These are phyloP conservation scores for Thelonectria olida DNA, from an alignment of 2,329 filamentous ascomycete species.

Conservation along the genomic window DNA sequence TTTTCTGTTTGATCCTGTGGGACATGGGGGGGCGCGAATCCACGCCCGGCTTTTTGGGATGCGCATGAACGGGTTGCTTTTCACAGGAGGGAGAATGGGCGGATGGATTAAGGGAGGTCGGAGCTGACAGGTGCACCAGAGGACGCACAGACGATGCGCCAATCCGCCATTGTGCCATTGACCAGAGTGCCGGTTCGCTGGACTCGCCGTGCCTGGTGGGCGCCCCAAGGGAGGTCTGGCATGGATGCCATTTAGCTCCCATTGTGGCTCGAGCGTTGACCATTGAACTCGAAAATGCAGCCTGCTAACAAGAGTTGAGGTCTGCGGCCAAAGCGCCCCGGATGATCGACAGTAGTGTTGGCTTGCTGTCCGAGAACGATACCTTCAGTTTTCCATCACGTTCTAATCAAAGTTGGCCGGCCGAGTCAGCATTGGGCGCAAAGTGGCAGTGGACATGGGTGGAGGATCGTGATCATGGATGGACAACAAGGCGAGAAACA, in stretches of 20 bases:
- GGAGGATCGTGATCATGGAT: slow-evolving; percentile 1
- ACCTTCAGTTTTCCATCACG: neutral
- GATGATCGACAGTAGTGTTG: slow-evolving; percentile 42
- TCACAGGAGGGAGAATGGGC: neutral
- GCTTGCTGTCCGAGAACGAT: slow-evolving; percentile 7
- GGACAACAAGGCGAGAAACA: slow-evolving; percentile 7
- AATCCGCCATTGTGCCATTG: neutral
- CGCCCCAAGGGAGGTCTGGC: slow-evolving; percentile 2
- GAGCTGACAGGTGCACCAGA: neutral
- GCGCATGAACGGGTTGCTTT: slow-evolving; percentile 21
- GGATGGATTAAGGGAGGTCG: neutral
- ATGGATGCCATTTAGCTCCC: slow-evolving; percentile 1
- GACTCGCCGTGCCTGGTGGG: neutral
- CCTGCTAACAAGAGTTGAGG: slow-evolving; percentile 12
- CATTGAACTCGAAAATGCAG: slow-evolving; percentile 26
- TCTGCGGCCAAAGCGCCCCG: slow-evolving; percentile 31
- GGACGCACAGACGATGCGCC: slow-evolving; percentile 3
- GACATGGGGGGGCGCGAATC: slow-evolving; percentile 11
- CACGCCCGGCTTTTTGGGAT: slow-evolving; percentile 8
- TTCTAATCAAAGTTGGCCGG: too few relatives aligned
- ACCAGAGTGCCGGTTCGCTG: neutral
- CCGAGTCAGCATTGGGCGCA: slow-evolving; percentile 17
- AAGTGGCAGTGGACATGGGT: slow-evolving; percentile 10
- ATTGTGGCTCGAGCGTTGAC: slow-evolving; percentile 22
- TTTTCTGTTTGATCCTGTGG: slow-evolving; percentile 28